A percentile compares a stretch with the other conserved stretches of the same genome.
Conservation (phyloP, 1,284 basidiomycete genomes). For the Schizopora paradoxa region DNA sequence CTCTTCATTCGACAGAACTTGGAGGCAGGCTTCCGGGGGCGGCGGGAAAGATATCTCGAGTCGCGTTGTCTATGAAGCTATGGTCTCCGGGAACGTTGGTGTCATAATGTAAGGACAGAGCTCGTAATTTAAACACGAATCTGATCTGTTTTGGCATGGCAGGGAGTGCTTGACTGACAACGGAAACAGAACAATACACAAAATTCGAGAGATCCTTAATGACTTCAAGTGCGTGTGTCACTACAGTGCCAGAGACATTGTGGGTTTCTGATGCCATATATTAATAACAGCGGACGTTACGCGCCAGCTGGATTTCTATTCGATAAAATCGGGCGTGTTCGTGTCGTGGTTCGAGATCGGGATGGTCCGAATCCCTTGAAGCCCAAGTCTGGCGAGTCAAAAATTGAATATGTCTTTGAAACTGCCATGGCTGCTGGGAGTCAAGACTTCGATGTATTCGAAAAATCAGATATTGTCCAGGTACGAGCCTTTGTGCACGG, state of each 20-base stretch:
- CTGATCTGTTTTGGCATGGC: conserved; percentile 20
- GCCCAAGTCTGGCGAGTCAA: too few relatives aligned
- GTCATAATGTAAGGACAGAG: conserved; percentile 61
- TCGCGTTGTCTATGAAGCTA: conserved; percentile 63
- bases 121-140: conserved; percentile 1
- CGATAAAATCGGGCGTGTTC: conserved; percentile 60
- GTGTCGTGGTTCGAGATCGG: conserved; percentile 39
- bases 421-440: conserved; percentile 33
- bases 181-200: conserved; percentile 60
- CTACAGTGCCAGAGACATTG: background rate
- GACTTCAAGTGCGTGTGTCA: conserved; percentile 46
- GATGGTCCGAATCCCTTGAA: too few relatives aligned
- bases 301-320: conserved; percentile 78
- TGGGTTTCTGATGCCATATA: conserved; percentile 2
- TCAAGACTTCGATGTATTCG: conserved; percentile 38
- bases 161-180: conserved; percentile 81
- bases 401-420: conserved; percentile 32
- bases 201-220: conserved; percentile 56
- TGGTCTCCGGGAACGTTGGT: conserved; percentile 64
- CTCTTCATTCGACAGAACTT: conserved; percentile 11
- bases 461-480: conserved; percentile 41
- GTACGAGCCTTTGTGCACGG: conserved; percentile 8
- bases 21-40: conserved; percentile 42
- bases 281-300: conserved; percentile 50
- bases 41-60: conserved; percentile 45